phyloP scores from a whole-genome alignment of 805 yeast genomes.

The Cyberlindnera euphorbiiphila region DNA sequence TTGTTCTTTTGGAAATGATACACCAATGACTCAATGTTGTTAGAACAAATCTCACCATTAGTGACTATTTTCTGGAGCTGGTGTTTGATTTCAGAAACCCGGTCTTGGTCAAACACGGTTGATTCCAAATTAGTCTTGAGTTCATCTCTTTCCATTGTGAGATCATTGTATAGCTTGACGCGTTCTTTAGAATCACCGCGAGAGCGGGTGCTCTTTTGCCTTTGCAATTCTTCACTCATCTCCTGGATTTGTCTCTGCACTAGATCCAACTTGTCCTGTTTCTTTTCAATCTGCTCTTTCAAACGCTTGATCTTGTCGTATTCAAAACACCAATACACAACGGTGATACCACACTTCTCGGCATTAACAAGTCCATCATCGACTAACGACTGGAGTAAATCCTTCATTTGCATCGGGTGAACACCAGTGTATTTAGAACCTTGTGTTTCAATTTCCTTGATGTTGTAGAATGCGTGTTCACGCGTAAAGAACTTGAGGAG shows the following conservation, averaged over 20 bases:
- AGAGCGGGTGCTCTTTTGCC: too few species aligned
- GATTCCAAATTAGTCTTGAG: conserved; percentile 11
- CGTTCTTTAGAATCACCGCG: conserved; percentile 11
- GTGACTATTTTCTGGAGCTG: conserved; percentile 13
- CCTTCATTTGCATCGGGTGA: conserved; percentile 53
- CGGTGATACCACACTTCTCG: conserved; percentile 53
- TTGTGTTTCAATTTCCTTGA: conserved; percentile 47
- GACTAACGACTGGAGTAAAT: conserved; percentile 40
- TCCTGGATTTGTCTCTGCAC: too few species aligned
- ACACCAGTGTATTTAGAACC: conserved; percentile 44
- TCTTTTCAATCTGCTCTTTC: conserved; percentile 9
- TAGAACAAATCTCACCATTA: conserved; percentile 27
- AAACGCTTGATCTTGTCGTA: conserved; percentile 28
- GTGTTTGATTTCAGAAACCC: conserved; percentile 8
- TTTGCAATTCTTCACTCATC: too few species aligned
- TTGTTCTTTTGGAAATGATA: conserved; percentile 33
- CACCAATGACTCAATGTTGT: conserved; percentile 40
- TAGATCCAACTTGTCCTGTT: conserved; percentile 1
- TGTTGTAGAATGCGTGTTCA: conserved; percentile 39
- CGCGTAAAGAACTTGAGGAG: conserved; percentile 38
- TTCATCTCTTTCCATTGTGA: conserved; percentile 11
- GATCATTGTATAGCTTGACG: conserved; percentile 11
- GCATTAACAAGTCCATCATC: conserved; percentile 47
- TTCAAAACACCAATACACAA: conserved; percentile 48
- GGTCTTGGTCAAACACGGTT: conserved; percentile 15